These are phyloP conservation scores for Yarrowia osloensis DNA, from an alignment of 805 yeast species.

Conservation along the genomic window DNA sequence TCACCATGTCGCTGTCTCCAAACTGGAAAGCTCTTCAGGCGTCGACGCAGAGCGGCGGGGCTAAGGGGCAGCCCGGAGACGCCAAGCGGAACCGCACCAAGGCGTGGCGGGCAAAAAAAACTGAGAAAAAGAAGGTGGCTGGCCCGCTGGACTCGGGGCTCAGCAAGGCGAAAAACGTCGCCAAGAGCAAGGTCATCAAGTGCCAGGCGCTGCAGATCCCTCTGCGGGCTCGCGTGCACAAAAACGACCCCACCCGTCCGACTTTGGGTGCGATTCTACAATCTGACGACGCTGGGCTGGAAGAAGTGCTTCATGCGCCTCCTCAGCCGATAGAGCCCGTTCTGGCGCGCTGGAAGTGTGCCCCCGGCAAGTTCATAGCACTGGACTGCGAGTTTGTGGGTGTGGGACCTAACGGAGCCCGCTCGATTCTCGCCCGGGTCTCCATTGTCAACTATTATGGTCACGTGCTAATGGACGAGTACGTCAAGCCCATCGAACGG, in stretches of 20 bases:
- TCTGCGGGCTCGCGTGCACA: not conserved
- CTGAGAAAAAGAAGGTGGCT: not conserved
- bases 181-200: conserved; percentile 10
- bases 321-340: conserved; percentile 3
- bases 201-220: conserved; percentile 26
- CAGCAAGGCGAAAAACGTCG: not conserved
- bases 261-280: conserved; percentile 7
- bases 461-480: conserved; percentile 65
- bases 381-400: conserved; percentile 96
- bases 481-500: conserved; percentile 69
- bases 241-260: conserved; percentile 5
- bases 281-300: conserved; percentile 7
- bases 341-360: conserved; percentile 33
- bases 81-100: conserved; percentile 24
- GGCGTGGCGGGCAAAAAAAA: conserved; percentile 17
- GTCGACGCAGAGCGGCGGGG: not conserved
- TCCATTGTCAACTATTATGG: conserved; percentile 86
- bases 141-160: not conserved
- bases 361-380: conserved; percentile 73
- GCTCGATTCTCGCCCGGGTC: conserved; percentile 78
- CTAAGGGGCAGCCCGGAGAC: not conserved
- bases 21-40: conserved; percentile 4
- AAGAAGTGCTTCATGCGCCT: not conserved
- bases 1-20: conserved; percentile 2
- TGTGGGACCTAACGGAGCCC: conserved; percentile 68